phyloP scores from a whole-genome alignment of 2,329 filamentous ascomycete genomes.

The Curvularia hawaiiensis region DNA sequence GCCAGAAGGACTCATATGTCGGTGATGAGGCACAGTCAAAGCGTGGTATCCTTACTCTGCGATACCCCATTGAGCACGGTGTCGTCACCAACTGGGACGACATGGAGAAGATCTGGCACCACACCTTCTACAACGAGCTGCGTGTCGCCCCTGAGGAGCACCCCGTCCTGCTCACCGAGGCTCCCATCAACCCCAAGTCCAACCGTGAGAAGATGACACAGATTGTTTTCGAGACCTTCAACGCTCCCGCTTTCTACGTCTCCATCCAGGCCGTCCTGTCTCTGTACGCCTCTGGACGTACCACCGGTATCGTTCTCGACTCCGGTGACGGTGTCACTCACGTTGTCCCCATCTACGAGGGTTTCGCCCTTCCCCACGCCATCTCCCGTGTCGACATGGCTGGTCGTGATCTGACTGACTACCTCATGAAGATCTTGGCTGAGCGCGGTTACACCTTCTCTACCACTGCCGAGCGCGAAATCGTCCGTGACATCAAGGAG shows the following conservation, averaged over 20 bases:
- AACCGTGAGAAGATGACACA: slow-evolving; percentile 99
- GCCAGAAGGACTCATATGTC: slow-evolving; percentile 99
- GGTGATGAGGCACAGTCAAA: slow-evolving; percentile 99
- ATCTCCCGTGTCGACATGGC: slow-evolving; percentile 99
- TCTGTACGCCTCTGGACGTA: slow-evolving; percentile 99
- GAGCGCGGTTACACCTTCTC: slow-evolving; percentile 99
- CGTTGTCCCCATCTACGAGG: slow-evolving; percentile 99
- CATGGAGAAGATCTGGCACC: slow-evolving; percentile 99
- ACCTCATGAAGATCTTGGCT: slow-evolving; percentile 99
- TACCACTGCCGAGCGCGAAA: slow-evolving; percentile 99
- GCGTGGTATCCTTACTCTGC: slow-evolving; percentile 99
- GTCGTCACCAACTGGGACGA: slow-evolving; percentile 99
- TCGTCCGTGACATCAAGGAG: slow-evolving; percentile 99
- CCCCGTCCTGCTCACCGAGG: slow-evolving; percentile 98
- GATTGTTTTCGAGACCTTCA: slow-evolving; percentile 99
- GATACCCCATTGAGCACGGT: slow-evolving; percentile 99
- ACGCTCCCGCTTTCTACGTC: slow-evolving; percentile 99
- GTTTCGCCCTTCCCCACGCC: slow-evolving; percentile 99
- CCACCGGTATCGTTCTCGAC: slow-evolving; percentile 99
- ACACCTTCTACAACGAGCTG: slow-evolving; percentile 99
- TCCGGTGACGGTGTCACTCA: slow-evolving; percentile 99
- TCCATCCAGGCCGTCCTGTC: slow-evolving; percentile 99
- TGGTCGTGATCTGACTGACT: slow-evolving; percentile 99
- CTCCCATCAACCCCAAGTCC: slow-evolving; percentile 99
- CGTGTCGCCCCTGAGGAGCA: slow-evolving; percentile 99